Conservation (phyloP, 2,329 filamentous ascomycete species). For the Colletotrichum eleusines region DNA sequence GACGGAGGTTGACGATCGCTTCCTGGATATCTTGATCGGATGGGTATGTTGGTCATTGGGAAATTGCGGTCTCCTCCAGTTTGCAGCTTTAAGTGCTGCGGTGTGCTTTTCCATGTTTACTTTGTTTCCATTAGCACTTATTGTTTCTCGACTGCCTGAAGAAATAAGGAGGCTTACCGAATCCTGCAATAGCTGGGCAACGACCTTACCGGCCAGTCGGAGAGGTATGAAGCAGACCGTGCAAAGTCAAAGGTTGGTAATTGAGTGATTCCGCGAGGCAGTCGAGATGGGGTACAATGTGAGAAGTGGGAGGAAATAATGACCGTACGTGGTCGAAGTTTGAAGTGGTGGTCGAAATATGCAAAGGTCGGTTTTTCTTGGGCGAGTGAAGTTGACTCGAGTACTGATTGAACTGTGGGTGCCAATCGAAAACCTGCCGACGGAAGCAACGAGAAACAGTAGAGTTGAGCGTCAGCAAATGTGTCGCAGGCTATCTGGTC, state of each 20-base stretch:
- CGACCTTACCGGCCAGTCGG: not conserved
- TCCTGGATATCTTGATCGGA: constrained; percentile 1
- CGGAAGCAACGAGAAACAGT: not conserved
- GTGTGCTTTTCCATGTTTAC: constrained; percentile 15
- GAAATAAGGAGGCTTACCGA: not conserved
- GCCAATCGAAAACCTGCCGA: not conserved
- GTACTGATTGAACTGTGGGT: not conserved
- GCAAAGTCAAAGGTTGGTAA: not conserved
- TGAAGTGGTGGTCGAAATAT: not conserved
- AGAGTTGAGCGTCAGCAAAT: not conserved
- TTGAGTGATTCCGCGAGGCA: not conserved
- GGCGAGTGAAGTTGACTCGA: not conserved
- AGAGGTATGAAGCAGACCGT: not conserved
- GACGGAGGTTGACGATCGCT: not conserved
- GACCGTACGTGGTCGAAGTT: too few relatives aligned
- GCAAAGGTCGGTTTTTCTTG: not conserved
- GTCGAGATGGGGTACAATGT: too few relatives aligned
- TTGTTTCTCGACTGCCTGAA: not conserved
- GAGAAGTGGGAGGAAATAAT: not conserved
- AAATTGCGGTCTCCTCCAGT: constrained; percentile 31
- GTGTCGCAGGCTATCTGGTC: not conserved
- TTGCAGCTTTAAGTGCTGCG: constrained; percentile 5
- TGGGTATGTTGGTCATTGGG: not conserved
- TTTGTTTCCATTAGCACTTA: not conserved
- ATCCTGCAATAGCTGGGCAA: not conserved